Evolutionary conservation across 352 stramenopile genomes (phyloP).

Genomic region (Pilasporangium apinafurcum): DNA sequence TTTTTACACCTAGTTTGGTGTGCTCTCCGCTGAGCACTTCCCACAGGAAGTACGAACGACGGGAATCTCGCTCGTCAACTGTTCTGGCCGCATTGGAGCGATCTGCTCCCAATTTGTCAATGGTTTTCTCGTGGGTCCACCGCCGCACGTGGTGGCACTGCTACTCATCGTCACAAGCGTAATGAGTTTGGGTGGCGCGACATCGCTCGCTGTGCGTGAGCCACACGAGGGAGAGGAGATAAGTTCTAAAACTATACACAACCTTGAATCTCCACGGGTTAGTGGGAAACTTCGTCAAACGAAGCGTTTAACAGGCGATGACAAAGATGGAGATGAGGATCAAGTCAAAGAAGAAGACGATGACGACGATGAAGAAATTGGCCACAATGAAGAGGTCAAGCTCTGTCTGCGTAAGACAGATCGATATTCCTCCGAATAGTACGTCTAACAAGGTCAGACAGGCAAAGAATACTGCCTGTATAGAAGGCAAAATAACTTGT

Average conservation of each 20-base stretch:
- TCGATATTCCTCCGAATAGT: background rate
- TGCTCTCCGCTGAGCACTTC: constrained; percentile 86
- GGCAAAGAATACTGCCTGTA: background rate
- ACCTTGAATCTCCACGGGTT: background rate
- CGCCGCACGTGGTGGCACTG: constrained; percentile 69
- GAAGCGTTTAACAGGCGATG: background rate
- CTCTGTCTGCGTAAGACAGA: background rate
- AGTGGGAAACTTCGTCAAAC: background rate
- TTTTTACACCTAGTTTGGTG: constrained; percentile 60
- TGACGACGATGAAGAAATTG: constrained; percentile 1
- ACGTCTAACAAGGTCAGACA: background rate
- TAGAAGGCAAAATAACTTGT: no score
- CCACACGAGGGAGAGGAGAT: constrained; percentile 18
- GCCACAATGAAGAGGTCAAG: constrained; percentile 1
- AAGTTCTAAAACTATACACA: constrained; percentile 7
- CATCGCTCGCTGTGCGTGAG: constrained; percentile 27
- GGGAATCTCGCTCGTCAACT: constrained; percentile 87
- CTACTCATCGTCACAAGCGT: constrained; percentile 73
- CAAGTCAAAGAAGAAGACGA: background rate
- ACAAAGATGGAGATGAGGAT: constrained; percentile 1
- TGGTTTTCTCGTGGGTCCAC: constrained; percentile 73
- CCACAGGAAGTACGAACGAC: constrained; percentile 85
- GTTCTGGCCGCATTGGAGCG: constrained; percentile 79
- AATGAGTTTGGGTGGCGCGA: constrained; percentile 55
- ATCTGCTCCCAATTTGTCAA: constrained; percentile 91